Percentiles rank a stretch among this genome's conserved stretches.
These are phyloP conservation scores for Pelomyxa schiedti DNA, from an alignment of 78 protist genomes.

Conservation along the genomic window DNA sequence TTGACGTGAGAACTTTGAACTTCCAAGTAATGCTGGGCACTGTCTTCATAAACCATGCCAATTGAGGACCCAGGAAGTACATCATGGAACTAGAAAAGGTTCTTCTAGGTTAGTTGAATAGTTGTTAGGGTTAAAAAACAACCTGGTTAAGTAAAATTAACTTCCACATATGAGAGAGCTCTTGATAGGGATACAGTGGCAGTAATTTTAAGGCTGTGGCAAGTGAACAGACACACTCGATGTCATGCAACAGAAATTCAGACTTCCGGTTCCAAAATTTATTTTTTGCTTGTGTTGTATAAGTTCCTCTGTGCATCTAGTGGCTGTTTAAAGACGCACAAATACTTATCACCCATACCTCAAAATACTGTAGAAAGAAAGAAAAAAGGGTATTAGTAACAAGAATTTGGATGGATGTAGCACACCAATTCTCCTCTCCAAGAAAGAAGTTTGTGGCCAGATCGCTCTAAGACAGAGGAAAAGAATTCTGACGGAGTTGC, in stretches of 20 bases:
- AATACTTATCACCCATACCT: too few relatives aligned
- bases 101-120: too few relatives aligned
- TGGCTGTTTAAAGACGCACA: too few relatives aligned
- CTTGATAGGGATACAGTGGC: conserved; percentile 8
- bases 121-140: too few relatives aligned
- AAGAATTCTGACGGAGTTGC: conserved; percentile 30
- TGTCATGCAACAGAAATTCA: conserved; percentile 34
- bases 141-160: conserved; percentile 50
- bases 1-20: too few relatives aligned
- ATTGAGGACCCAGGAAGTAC: conserved; percentile 67
- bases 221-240: conserved; percentile 15
- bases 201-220: neutral
- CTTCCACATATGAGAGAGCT: conserved; percentile 36
- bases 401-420: too few relatives aligned
- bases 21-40: conserved; percentile 15
- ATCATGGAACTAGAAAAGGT: conserved; percentile 80
- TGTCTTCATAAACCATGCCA: conserved; percentile 32
- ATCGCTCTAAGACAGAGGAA: neutral
- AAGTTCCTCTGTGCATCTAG: conserved; percentile 73
- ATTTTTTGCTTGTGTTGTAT: conserved; percentile 50
- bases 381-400: neutral
- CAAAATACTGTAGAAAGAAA: conserved; percentile 36
- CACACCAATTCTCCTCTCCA: conserved; percentile 51
- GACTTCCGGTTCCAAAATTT: conserved; percentile 50
- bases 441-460: conserved; percentile 8